A percentile compares a stretch with the other conserved stretches of the same genome.
phyloP scores from a whole-genome alignment of 169 alveolate genomes.

The Cryptosporidium sp. region DNA sequence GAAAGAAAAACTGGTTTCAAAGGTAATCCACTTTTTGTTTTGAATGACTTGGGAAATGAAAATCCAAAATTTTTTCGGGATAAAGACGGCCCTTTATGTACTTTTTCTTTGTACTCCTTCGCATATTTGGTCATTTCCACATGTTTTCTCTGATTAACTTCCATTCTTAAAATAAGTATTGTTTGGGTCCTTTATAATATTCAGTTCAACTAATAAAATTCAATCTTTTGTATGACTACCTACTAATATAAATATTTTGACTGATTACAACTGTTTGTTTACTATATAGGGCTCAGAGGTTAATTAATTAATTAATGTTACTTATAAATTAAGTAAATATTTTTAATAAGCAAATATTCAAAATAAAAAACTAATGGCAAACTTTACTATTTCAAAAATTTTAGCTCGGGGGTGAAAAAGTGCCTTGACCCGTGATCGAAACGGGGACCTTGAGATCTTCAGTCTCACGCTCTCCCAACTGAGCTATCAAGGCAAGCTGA shows the following conservation, averaged over 20 bases:
- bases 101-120: background rate
- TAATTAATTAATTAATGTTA: background rate
- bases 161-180: background rate
- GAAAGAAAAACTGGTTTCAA: constrained; percentile 60
- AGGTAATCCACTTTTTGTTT: background rate
- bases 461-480: constrained; percentile 99
- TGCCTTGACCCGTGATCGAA: constrained; percentile 99
- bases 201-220: background rate
- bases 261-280: background rate
- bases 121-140: background rate
- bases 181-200: background rate
- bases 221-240: background rate
- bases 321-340: no score
- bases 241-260: background rate
- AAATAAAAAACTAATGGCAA: background rate
- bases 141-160: background rate
- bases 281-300: background rate
- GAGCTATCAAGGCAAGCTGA: constrained; percentile 94
- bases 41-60: background rate
- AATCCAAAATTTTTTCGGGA: background rate
- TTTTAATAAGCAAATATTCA: background rate
- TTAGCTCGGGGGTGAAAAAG: constrained; percentile 52
- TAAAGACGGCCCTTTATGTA: background rate
- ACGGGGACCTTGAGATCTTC: constrained; percentile 99
- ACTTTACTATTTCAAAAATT: background rate